Percentiles rank a stretch among this genome's conserved stretches.
These are phyloP conservation scores for Coemansia sp. DNA, from an alignment of 192 early-diverging fungal species.

Conservation along the genomic window DNA sequence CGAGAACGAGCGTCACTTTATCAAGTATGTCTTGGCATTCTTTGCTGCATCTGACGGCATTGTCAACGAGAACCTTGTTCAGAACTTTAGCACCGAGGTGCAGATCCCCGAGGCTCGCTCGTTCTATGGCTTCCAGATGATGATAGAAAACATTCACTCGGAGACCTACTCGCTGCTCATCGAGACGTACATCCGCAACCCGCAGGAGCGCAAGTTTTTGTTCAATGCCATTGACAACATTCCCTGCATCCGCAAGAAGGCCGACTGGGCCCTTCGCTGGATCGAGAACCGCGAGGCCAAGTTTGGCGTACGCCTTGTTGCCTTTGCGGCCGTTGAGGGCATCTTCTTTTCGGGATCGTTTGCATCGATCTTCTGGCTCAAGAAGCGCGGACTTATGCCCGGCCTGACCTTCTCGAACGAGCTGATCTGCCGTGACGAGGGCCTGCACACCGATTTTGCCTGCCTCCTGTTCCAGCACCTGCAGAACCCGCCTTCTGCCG, in stretches of 20 bases:
- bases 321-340: constrained; percentile 97
- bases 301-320: constrained; percentile 90
- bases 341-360: constrained; percentile 99
- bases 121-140: constrained; percentile 97
- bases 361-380: constrained; percentile 99
- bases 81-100: constrained; percentile 87
- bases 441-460: constrained; percentile 96
- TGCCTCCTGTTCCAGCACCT: constrained; percentile 88
- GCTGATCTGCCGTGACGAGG: constrained; percentile 96
- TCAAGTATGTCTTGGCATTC: constrained; percentile 91
- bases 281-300: constrained; percentile 75
- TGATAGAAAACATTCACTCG: constrained; percentile 96
- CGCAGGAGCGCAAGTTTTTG: constrained; percentile 74
- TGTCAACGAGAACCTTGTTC: constrained; percentile 93
- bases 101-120: constrained; percentile 92
- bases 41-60: constrained; percentile 96
- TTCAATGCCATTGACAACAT: constrained; percentile 95
- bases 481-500: constrained; percentile 66
- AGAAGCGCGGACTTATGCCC: constrained; percentile 98
- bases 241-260: constrained; percentile 94
- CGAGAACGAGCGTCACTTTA: constrained; percentile 86
- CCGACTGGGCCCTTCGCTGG: constrained; percentile 96
- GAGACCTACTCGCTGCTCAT: constrained; percentile 96
- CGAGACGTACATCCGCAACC: constrained; percentile 93
- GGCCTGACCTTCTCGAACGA: constrained; percentile 98